Evolutionary conservation across 2,329 filamentous ascomycete species (phyloP), one percentile per base, ranked within the genome.

Genomic region (Ophiostoma ips): DNA sequence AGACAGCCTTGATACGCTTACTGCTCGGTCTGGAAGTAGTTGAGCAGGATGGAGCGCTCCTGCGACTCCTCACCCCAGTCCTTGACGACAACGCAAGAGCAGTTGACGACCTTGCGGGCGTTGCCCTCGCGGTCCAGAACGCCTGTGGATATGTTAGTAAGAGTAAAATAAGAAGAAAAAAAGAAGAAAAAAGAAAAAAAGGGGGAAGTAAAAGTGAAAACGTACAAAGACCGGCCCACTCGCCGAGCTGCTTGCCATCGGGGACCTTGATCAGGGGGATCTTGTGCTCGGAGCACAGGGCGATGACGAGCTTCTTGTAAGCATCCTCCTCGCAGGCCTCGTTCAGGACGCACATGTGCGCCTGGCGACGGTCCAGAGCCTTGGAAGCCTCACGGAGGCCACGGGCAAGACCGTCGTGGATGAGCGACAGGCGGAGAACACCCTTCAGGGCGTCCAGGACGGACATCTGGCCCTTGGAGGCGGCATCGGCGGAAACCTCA

Each of bases 31-130:
- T 95, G 86, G 89, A 98, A 96, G 86, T 98, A 98, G 84, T 98
- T 95, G 72, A 98, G 87, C 70, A 98, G 86, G 73, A 96, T 88
- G 67, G 83, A 87, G 69, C 92, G 89, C 83, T 98, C 92, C 77
- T 94, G 89, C 61, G 86, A 94, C 79, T 98, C 92, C 82, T 96
- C 92, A 81, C 92, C 92, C 92, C 92, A 98, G 74, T 98, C 89
- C 79, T 92, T 90, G 67, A 98, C 92, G 57, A 98, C 92, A 66
- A 98, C 92, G 80, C 92, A 96, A 68, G 90, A 96, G 88, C 92
- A 98, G 86, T 98, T 98, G 77, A 98, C 92, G 62, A 98, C 90
- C 84, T 98, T 98, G 75, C 92, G 87, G 66, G 92, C 88, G 75
- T 98, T 98, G 65, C 92, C 92, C 76, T 98, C 92, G 68, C 92